Evolutionary conservation across 129 eudicot genomes (phyloP).

Genomic region (carrot (Daucus carota)): DNA sequence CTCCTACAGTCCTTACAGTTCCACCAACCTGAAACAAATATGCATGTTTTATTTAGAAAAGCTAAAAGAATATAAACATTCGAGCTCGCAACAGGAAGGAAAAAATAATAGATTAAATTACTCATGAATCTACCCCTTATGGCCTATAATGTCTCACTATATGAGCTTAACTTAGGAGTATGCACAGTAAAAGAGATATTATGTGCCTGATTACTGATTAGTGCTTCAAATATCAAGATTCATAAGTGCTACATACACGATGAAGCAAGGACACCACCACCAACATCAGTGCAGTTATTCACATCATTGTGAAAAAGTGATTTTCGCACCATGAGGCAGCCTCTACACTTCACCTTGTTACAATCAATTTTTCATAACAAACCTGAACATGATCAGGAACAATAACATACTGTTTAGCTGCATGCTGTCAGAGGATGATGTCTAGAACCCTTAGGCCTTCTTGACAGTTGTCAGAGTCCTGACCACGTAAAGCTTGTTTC

Average conservation of each 20-base stretch:
- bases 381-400: too few relatives aligned
- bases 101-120: neutral
- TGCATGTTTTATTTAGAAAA: neutral
- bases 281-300: constrained; percentile 59
- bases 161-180: neutral
- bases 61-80: neutral
- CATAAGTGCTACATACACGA: too few relatives aligned
- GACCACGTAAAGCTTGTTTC: constrained; percentile 79
- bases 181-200: neutral
- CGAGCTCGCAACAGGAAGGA: neutral
- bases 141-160: neutral
- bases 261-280: constrained; percentile 84
- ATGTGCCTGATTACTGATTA: neutral
- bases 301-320: constrained; percentile 79
- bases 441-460: constrained; percentile 88
- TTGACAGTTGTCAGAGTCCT: constrained; percentile 71
- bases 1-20: constrained; percentile 46
- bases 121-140: neutral
- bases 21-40: constrained; percentile 37
- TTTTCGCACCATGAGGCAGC: constrained; percentile 83
- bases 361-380: neutral
- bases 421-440: constrained; percentile 86
- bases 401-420: constrained; percentile 79
- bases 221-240: neutral
- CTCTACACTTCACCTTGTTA: constrained; percentile 30